Conservation (phyloP, 768 basidiomycete genomes). For the Termitomyces sp. region DNA sequence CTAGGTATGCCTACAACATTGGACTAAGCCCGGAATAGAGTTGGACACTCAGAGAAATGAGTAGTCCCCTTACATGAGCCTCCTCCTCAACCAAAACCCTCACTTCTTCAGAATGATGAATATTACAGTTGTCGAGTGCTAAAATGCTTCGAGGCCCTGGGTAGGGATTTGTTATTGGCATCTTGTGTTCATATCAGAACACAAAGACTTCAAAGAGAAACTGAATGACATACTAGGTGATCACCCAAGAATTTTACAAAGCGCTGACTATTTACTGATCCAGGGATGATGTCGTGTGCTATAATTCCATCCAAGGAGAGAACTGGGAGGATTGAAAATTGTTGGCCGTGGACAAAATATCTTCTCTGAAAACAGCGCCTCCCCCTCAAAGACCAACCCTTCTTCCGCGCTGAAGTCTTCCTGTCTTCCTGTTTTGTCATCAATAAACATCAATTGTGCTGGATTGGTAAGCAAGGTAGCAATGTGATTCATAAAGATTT, state of each 20-base stretch:
- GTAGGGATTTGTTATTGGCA: not conserved
- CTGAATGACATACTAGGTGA: not conserved
- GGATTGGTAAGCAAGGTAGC: constrained; percentile 6
- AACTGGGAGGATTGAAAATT: not conserved
- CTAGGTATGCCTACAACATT: no score
- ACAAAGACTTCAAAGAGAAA: no score
- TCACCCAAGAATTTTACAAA: not conserved
- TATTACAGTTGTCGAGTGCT: not conserved
- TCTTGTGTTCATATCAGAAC: not conserved
- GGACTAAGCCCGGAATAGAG: no score
- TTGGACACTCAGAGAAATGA: no score
- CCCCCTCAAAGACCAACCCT: constrained; percentile 10
- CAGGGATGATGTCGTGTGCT: constrained; percentile 2
- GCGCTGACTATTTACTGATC: not conserved
- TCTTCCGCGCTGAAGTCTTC: constrained; percentile 1
- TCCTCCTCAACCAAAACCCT: not conserved
- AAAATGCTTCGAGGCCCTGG: not conserved
- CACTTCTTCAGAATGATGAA: not conserved
- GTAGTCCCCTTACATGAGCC: not conserved
- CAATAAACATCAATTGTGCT: constrained; percentile 7
- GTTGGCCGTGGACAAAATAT: not conserved
- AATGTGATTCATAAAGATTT: not conserved
- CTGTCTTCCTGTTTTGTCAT: constrained; percentile 14
- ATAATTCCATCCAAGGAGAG: constrained; percentile 2
- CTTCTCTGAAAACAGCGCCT: not conserved